Evolutionary conservation across 2,329 filamentous ascomycete genomes (phyloP), one percentile per base, ranked within the genome.

Genomic region (Septoria petroselini): DNA sequence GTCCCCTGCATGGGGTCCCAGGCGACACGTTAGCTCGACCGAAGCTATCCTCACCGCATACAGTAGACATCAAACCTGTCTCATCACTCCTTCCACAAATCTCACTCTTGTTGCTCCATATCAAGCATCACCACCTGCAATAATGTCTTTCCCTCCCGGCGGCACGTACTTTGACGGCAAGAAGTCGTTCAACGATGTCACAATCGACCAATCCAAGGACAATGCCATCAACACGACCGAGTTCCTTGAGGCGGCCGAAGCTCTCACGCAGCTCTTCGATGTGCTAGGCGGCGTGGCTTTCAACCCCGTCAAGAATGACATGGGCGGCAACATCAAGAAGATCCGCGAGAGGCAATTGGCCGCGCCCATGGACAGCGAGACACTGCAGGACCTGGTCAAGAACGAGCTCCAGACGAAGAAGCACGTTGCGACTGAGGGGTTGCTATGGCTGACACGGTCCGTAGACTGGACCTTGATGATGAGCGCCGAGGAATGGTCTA

Each of bases 311-410:
- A 96, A 95, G 80, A 86, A 74, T 61, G 93, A 98, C 72, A 87
- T 98, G 76, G 71, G 82, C 41, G 88, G 88, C 69, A 98, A 98
- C 74, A 81, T 97, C 74, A 91, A 90, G 89, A 97, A 98, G 86
- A 79, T 97, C 71, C 83, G 88, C 58, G 84, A 91, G 44, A 83
- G 91, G 61, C 85, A 91, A 68, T 78, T 85, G 47, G 88, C 84
- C 50, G 82, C 87, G 50, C 89, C 91, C 23, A 76, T 76, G 46
- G 84, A 91, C 58, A 94, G 88, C n/a, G 77, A 80, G 63, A 95
- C 83, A 49, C 76, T 98, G 50, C 93, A 98, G 74, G 81, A 84
- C 39, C 86, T 97, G 41, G 85, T 87, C 62, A 70, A 83, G 59
- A 93, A 91, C 69, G 93, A 98, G 76, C 76, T 95, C 68, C 91